A percentile compares a stretch with the other conserved stretches of the same genome.
phyloP scores from a whole-genome alignment of 1,284 basidiomycete genomes.

The Bondarzewia mesenterica region DNA sequence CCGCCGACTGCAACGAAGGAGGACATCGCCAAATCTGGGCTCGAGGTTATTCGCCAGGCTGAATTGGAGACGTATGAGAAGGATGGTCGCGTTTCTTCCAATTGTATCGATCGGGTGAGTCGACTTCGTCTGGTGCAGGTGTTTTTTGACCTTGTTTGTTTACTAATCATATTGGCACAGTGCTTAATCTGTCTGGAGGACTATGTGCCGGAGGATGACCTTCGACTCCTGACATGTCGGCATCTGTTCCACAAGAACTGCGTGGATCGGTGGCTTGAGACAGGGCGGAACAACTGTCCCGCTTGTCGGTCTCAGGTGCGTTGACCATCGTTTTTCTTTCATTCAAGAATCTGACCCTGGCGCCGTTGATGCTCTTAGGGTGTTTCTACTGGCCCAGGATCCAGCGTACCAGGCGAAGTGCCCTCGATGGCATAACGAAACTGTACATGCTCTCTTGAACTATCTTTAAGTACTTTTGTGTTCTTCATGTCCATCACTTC shows the following conservation, averaged over 20 bases:
- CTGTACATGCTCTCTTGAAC: neutral
- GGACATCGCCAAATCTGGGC: conserved; percentile 74
- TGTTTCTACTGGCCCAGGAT: neutral
- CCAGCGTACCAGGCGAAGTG: too few relatives aligned
- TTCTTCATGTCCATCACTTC: neutral
- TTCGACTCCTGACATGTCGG: conserved; percentile 73
- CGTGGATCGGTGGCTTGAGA: conserved; percentile 83
- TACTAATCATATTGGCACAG: conserved; percentile 24
- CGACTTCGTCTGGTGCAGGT: neutral
- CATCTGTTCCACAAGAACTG: conserved; percentile 83
- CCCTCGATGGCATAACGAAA: neutral
- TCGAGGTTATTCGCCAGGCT: conserved; percentile 59
- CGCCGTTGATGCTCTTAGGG: neutral
- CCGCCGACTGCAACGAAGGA: conserved; percentile 73
- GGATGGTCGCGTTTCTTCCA: conserved; percentile 59
- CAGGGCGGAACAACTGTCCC: conserved; percentile 83
- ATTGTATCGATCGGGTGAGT: conserved; percentile 69
- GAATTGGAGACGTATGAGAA: conserved; percentile 47
- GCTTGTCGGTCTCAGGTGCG: conserved; percentile 71
- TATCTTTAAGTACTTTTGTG: too few relatives aligned
- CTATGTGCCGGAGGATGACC: conserved; percentile 65
- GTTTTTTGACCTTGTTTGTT: neutral
- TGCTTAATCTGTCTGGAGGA: conserved; percentile 82
- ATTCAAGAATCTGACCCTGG: too few relatives aligned
- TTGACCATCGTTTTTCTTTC: conserved; percentile 1